These are phyloP conservation scores for Nemania serpens DNA, from an alignment of 2,329 filamentous ascomycete species.

Conservation along the genomic window DNA sequence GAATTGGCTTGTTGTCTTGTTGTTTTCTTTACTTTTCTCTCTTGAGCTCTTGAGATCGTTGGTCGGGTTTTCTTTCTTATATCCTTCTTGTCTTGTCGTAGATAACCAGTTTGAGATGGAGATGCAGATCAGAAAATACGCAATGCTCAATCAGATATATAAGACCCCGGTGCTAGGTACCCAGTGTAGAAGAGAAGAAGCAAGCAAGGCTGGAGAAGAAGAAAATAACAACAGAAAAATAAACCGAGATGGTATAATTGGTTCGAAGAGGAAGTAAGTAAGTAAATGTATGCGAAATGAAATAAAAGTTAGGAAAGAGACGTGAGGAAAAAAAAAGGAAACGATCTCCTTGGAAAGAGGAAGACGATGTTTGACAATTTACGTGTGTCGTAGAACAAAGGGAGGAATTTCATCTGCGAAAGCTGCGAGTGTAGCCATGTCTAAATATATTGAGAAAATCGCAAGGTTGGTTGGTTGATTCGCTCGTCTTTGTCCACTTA, in stretches of 20 bases:
- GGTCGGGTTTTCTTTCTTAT: not conserved
- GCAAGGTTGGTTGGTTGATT: not conserved
- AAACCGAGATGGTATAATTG: slow-evolving; percentile 28
- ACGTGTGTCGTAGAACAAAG: slow-evolving; percentile 19
- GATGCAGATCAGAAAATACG: too few species aligned
- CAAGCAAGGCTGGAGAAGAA: too few species aligned
- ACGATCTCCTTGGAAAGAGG: slow-evolving; percentile 23
- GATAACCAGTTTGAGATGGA: not conserved
- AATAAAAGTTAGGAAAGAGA: slow-evolving; percentile 12
- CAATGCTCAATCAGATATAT: too few species aligned
- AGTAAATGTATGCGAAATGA: slow-evolving; percentile 16
- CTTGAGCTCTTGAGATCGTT: not conserved
- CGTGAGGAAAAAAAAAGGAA: slow-evolving; percentile 24
- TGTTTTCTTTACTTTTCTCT: slow-evolving; percentile 1
- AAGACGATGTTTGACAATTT: slow-evolving; percentile 22
- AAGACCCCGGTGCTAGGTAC: too few species aligned
- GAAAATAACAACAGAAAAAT: too few species aligned
- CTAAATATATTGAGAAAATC: slow-evolving; percentile 31
- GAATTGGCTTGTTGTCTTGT: slow-evolving; percentile 3
- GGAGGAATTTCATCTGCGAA: slow-evolving; percentile 11
- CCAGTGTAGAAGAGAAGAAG: too few species aligned
- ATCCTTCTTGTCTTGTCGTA: slow-evolving; percentile 16
- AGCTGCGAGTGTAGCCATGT: slow-evolving; percentile 24
- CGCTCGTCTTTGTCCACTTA: not conserved
- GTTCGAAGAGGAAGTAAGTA: slow-evolving; percentile 11